phyloP scores from a whole-genome alignment of 108 stramenopile species.

The Parietichytrium sp. region DNA sequence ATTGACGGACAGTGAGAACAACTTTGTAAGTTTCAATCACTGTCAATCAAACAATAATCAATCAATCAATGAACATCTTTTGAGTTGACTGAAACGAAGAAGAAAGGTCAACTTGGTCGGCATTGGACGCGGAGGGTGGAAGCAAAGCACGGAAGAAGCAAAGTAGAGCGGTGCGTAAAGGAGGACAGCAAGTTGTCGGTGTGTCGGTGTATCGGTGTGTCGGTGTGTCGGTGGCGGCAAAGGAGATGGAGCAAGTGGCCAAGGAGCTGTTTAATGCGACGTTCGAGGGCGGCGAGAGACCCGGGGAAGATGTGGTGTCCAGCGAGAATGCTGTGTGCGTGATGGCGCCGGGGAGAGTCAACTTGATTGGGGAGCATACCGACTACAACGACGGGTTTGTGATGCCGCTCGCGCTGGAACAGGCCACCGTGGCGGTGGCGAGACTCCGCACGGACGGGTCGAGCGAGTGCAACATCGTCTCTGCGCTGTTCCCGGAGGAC shows the following conservation, averaged over 20 bases:
- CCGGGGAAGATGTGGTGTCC: neutral
- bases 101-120: too few species aligned
- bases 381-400: conserved; percentile 95
- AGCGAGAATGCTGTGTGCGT: conserved; percentile 34
- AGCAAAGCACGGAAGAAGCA: too few species aligned
- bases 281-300: neutral
- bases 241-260: neutral
- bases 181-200: too few species aligned
- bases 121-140: too few species aligned
- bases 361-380: conserved; percentile 85
- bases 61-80: too few species aligned
- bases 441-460: neutral
- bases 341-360: conserved; percentile 60
- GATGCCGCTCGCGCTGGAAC: conserved; percentile 74
- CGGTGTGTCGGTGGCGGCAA: too few species aligned
- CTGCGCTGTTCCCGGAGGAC: conserved; percentile 41
- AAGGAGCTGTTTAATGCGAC: neutral
- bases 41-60: too few species aligned
- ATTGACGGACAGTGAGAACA: too few species aligned
- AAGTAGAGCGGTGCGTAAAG: too few species aligned
- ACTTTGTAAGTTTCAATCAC: too few species aligned
- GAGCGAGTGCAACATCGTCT: conserved; percentile 60
- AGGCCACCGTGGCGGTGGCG: conserved; percentile 49
- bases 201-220: too few species aligned
- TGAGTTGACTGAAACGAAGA: too few species aligned